Evolutionary conservation across 345 rosid genomes (phyloP).

Genomic region (Streptanthus diversifolius): DNA sequence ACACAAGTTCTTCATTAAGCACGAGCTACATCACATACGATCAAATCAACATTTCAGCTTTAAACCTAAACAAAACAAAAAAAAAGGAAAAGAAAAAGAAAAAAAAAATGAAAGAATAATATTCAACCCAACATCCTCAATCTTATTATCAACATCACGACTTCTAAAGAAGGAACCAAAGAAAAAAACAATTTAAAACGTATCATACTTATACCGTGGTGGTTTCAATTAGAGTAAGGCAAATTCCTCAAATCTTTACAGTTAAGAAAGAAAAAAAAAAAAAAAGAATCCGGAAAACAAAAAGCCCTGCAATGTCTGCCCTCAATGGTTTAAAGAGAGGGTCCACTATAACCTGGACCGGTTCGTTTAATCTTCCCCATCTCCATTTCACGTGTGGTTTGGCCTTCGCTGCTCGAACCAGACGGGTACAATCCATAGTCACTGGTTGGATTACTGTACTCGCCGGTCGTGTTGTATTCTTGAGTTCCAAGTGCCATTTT

Average conservation of each 20-base stretch:
- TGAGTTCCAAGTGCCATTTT: slow-evolving; percentile 66
- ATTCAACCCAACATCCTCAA: slow-evolving; percentile 3
- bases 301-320: slow-evolving; percentile 3
- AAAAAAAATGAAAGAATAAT: slow-evolving; percentile 27
- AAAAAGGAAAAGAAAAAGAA: not conserved
- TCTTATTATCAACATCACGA: slow-evolving; percentile 12
- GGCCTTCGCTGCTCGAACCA: slow-evolving; percentile 73
- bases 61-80: not conserved
- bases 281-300: not conserved
- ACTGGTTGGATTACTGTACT: slow-evolving; percentile 60
- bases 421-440: slow-evolving; percentile 65
- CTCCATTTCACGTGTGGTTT: slow-evolving; percentile 65
- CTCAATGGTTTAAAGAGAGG: slow-evolving; percentile 27
- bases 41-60: not conserved
- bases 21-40: not conserved
- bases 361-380: slow-evolving; percentile 52
- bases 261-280: slow-evolving; percentile 1
- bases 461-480: slow-evolving; percentile 56
- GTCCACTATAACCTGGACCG: slow-evolving; percentile 47
- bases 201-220: slow-evolving; percentile 9
- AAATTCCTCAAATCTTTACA: slow-evolving; percentile 35
- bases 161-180: not conserved
- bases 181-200: not conserved
- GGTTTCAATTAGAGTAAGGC: slow-evolving; percentile 21
- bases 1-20: not conserved